Conservation (phyloP, 495 filamentous ascomycete species). For the Neurospora africana region DNA sequence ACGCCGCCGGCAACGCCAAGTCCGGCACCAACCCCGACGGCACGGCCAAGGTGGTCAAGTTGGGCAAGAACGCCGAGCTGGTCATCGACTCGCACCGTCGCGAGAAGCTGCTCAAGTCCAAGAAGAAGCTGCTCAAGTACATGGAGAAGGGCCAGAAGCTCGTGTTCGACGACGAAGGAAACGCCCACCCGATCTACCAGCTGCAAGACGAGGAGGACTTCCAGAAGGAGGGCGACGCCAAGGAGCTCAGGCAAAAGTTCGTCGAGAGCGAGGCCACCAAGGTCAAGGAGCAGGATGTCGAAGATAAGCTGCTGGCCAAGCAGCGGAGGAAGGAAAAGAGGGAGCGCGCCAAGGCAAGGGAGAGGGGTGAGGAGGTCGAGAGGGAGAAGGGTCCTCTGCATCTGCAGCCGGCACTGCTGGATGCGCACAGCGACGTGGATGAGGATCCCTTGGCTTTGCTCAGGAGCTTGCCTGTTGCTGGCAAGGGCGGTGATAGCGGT, state of each 20-base stretch:
- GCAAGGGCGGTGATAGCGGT: conserved; percentile 13
- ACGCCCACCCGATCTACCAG: conserved; percentile 73
- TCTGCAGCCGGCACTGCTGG: conserved; percentile 28
- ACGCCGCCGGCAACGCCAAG: conserved; percentile 23
- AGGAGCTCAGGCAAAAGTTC: conserved; percentile 65
- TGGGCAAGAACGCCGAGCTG: conserved; percentile 48
- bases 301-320: conserved; percentile 70
- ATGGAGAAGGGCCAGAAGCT: conserved; percentile 76
- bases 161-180: conserved; percentile 87
- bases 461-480: conserved; percentile 38
- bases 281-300: conserved; percentile 66
- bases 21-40: conserved; percentile 19
- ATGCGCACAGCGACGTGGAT: conserved; percentile 17
- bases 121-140: conserved; percentile 84
- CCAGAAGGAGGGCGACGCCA: conserved; percentile 57
- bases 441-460: conserved; percentile 42
- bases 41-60: conserved; percentile 38
- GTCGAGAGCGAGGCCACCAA: conserved; percentile 59
- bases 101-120: conserved; percentile 85
- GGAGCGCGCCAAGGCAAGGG: conserved; percentile 72
- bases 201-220: conserved; percentile 77
- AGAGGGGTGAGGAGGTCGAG: conserved; percentile 44
- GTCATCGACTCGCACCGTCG: conserved; percentile 85
- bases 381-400: conserved; percentile 38
- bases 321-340: conserved; percentile 77